Evolutionary conservation across 768 basidiomycete genomes (phyloP).

Genomic region (Crassisporium funariophilum): DNA sequence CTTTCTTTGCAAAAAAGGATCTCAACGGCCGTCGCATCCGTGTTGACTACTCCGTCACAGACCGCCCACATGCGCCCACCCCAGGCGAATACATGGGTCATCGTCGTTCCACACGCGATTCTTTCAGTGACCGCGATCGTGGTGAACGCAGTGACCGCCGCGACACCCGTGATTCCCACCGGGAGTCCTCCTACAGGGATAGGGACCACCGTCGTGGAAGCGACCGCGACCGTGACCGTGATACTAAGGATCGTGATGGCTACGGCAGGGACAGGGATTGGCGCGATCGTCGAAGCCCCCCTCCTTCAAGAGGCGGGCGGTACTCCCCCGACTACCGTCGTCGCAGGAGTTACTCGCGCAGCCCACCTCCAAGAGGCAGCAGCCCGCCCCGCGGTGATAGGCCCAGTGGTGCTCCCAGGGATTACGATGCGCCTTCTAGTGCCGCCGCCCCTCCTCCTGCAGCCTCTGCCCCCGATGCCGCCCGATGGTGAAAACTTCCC

Average conservation of each 20-base stretch:
- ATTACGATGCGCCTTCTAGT: constrained; percentile 34
- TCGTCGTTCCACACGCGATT: constrained; percentile 54
- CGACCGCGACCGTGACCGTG: constrained; percentile 56
- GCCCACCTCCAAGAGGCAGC: constrained; percentile 78
- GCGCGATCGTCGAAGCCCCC: constrained; percentile 79
- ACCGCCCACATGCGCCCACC: constrained; percentile 92
- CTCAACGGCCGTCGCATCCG: constrained; percentile 95
- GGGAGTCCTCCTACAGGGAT: constrained; percentile 8
- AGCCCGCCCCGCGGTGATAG: constrained; percentile 37
- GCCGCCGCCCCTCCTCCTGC: constrained; percentile 36
- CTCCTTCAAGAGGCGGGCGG: constrained; percentile 60
- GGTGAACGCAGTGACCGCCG: constrained; percentile 36
- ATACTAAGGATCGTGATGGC: constrained; percentile 56
- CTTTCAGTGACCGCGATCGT: constrained; percentile 39
- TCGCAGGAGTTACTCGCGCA: constrained; percentile 77
- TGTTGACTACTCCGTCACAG: constrained; percentile 95
- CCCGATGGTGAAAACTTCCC: constrained; percentile 61
- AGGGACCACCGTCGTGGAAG: constrained; percentile 33
- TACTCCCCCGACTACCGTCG: constrained; percentile 79
- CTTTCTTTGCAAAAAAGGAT: constrained; percentile 51
- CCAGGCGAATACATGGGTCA: constrained; percentile 99
- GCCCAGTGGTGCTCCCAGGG: constrained; percentile 33
- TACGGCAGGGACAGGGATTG: constrained; percentile 78
- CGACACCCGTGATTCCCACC: constrained; percentile 38
- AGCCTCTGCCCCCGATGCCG: constrained; percentile 37